Evolutionary conservation across 352 stramenopile genomes (phyloP), one percentile per base, ranked within the genome.

Genomic region (Globisporangium takayamanum): DNA sequence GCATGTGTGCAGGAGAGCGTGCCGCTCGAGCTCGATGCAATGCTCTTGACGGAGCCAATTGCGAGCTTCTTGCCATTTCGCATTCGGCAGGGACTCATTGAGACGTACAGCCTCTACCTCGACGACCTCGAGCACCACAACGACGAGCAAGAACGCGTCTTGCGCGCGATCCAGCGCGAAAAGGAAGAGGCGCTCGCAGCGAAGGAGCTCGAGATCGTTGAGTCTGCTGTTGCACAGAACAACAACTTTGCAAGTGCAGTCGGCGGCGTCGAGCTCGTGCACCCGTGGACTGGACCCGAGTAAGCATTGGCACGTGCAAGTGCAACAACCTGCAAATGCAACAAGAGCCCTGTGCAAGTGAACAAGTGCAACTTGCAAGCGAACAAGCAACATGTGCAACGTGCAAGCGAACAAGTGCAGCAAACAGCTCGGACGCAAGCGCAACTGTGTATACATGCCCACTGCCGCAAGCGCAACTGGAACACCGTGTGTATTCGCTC

Each of bases 101-200:
- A 94, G 64, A 94, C 84, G 16, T 94, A 94, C 72, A 94, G 84
- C 54, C 74, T 94, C 53, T 87, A 94, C 55, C 63, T 92, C 52
- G 84, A 94, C 59, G 84, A 94, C 60, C 65, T 92, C 44, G 82
- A 92, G 68, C 82, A 92, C 66, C 82, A 92, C 67, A 80, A 75
- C 47, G 76, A 87, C 55, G 82, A 92, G 65, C 78, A 92, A 67
- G 82, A 92, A 71, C 80, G 82, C 58, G 82, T 92, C 53, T 66
- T 92, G 67, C 80, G 80, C 55, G 82, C 80, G 15, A 92, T 92
- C 66, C 82, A 82, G 28, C 76, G 76, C 49, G 79, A 87, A n/a
- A 63, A 74, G 2, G 68, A 73, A 33, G 57, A 78, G 11, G 57
- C 54, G 45, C 60, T 76, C 51, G 55, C 59, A 11, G 51, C 49